Base-by-base conservation (phyloP, 2,329 filamentous ascomycete species). In the Penicillium palitans region DNA sequence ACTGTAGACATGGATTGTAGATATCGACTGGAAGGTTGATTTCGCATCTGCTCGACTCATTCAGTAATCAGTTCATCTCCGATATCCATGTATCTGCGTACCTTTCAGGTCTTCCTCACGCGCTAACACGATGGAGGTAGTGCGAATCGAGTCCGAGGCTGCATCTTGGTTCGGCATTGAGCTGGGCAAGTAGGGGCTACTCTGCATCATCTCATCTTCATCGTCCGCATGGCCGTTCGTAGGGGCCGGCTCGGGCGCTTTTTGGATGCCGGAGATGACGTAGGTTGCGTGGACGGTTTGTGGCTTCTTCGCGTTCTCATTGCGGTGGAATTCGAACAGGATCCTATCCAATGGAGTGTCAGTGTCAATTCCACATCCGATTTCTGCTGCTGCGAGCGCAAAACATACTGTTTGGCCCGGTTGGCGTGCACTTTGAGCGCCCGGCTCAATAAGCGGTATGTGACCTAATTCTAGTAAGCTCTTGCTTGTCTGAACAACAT, bases 201-300 rank as follows among this genome's bases (percentile, higher is more conserved):
- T 88, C 57, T 81, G 84, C 81, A 89, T 87, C 61, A 76, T 61
- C 39, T 80, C 77, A 45, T 88, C 86, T 57, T 91, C 84, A 52
- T 90, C 88, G n/a, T 79, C 84, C 66, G 88, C 82, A 47, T 66
- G 61, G 24, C 74, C 78, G 63, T 80, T 81, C 12, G 73, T 66
- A 27, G 66, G 57, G 25, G 68, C 44, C 10, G 65, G 52, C 15
- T 76, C 73, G 19, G 71, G 70, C 6, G 69, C 68, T 53, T 76
- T 80, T 68, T 85, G 89, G 24, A 80, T 84, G 40, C 93, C 95
- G 51, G 87, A 89, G 46, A 99, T 72, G 49, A 97, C 80, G 76
- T 97, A 99, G n/a, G 92, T 97, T 45, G 93, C 95, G 77, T 96
- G 86, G n/a, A 97, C 81, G 27, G 86, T 88, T 24, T 86, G 84